Evolutionary conservation across 176 grass and related monocot genomes (phyloP), one percentile per base, ranked within the genome.

Genomic region (Oryza coarctata): DNA sequence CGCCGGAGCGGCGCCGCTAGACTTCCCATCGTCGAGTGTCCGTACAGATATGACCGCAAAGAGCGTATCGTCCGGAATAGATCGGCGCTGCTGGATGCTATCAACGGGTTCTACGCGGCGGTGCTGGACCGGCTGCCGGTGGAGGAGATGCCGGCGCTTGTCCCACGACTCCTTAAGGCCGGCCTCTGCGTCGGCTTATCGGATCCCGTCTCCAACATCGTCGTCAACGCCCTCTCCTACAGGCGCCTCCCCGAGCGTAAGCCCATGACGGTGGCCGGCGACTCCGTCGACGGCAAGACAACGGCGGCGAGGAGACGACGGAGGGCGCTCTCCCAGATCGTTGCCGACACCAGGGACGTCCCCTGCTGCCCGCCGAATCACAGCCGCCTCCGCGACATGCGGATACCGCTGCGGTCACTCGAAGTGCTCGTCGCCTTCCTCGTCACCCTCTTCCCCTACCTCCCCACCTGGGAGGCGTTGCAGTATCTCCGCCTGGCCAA

Each of bases 371-470:
- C 70, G 10, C 80, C 80, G 36, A 3, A 0, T 7, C 68, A 60
- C 15, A 12, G 0, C 25, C 3, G 13, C 68, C 80, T 73, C 69
- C 69, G 65, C 45, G 32, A 57, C 34, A 84, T 43, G 64, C 1
- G 64, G 17, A 26, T 84, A 27, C 55, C 83, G 22, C 25, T 18
- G 0, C 36, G 75, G 30, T 85, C 83, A 3, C 49, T 84, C 64
- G 45, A 0, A 47, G 72, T 12, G 27, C 83, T 85, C 38, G 55
- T 70, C 55, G 68, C 67, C 5, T 79, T 85, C 55, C 83, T 85
- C 75, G 63, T 55, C 38, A 71, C 0, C 38, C 71, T 71, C 83
- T 78, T 85, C 75, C 75, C 36, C 52, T 47, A 13, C 67, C 75
- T 79, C 55, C 4, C 38, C 38, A 58, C 31, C 9, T 22, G 8